Evolutionary conservation across 257 asterid species (phyloP).

Genomic region (Rehmannia glutinosa): DNA sequence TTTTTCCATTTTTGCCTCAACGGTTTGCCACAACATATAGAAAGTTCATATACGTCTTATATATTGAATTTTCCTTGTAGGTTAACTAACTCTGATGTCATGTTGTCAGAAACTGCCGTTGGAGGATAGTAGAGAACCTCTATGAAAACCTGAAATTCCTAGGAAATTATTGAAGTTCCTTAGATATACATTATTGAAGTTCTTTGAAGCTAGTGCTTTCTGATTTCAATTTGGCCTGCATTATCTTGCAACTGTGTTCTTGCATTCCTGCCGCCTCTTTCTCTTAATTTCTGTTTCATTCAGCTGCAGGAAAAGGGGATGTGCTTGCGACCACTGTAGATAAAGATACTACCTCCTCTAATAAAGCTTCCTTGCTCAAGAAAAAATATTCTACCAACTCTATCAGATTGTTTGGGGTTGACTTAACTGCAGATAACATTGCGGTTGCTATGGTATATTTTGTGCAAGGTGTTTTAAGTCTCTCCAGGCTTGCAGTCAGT

Average conservation of each 20-base stretch:
- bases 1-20: no score
- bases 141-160: not conserved
- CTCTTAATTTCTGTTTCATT: slow-evolving; percentile 10
- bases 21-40: no score
- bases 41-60: no score
- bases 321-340: slow-evolving; percentile 32
- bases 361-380: slow-evolving; percentile 30
- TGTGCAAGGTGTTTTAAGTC: slow-evolving; percentile 94
- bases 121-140: not conserved
- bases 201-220: not conserved
- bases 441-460: slow-evolving; percentile 96
- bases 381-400: slow-evolving; percentile 37
- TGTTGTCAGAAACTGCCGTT: not conserved
- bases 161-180: no score
- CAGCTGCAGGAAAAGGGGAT: slow-evolving; percentile 51
- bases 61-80: not conserved
- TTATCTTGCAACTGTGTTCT: not conserved
- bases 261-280: not conserved
- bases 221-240: not conserved
- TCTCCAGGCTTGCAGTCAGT: slow-evolving; percentile 85
- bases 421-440: slow-evolving; percentile 74
- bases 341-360: slow-evolving; percentile 30
- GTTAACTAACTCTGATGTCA: not conserved
- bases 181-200: no score
- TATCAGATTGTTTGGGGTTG: slow-evolving; percentile 60